Percentiles rank a stretch among this genome's conserved stretches.
Conservation (phyloP, 441 rosid species). For the Hura crepitans region DNA sequence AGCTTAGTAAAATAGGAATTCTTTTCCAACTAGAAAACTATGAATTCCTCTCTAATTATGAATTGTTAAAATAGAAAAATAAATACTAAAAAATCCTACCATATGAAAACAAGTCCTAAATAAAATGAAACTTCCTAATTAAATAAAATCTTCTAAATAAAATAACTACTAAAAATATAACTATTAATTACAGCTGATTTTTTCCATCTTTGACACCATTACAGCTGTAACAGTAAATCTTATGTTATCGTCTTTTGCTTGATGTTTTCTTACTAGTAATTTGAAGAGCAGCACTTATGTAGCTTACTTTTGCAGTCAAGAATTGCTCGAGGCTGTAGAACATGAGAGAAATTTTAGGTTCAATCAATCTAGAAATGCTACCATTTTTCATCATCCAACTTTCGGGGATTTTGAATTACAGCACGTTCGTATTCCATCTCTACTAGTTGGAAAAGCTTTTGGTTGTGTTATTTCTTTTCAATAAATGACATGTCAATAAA, state of each 20-base stretch:
- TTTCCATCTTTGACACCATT: too few relatives aligned
- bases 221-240: too few relatives aligned
- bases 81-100: too few relatives aligned
- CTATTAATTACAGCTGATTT: too few relatives aligned
- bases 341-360: conserved; percentile 71
- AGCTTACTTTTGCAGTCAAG: conserved; percentile 57
- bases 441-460: conserved; percentile 21
- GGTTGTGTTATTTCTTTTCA: conserved; percentile 14
- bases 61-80: too few relatives aligned
- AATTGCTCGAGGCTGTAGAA: conserved; percentile 78
- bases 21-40: too few relatives aligned
- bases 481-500: neutral
- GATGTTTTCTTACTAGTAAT: neutral
- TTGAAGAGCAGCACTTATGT: conserved; percentile 6
- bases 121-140: too few relatives aligned
- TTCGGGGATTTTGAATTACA: conserved; percentile 91
- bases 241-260: neutral
- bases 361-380: conserved; percentile 69
- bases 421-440: conserved; percentile 49
- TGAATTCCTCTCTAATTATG: too few relatives aligned
- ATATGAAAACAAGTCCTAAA: too few relatives aligned
- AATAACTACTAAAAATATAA: too few relatives aligned
- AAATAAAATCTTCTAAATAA: too few relatives aligned
- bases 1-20: too few relatives aligned
- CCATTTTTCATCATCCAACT: conserved; percentile 89